Percentiles rank a stretch among this genome's conserved stretches.
Evolutionary conservation across 23 red algal genomes (phyloP).

Genomic region (Gracilaria gracilis): DNA sequence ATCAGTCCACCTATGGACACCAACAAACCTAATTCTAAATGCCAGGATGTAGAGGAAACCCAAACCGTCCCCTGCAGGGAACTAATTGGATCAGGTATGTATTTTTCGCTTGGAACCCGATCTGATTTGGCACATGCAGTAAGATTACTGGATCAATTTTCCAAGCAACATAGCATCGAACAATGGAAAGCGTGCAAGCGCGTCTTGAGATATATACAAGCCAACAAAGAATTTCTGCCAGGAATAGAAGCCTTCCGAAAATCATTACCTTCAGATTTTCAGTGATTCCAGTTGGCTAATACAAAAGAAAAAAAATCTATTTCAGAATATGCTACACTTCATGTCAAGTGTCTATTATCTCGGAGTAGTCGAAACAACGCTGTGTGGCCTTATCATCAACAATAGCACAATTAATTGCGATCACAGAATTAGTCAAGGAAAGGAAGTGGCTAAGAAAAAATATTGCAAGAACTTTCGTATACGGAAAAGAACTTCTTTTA

Average conservation of each 20-base stretch:
- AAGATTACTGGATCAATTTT: neutral
- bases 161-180: neutral
- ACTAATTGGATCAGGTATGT: neutral
- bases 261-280: neutral
- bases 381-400: neutral
- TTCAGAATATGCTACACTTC: neutral
- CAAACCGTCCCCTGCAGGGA: neutral
- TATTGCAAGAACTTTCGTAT: neutral
- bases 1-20: neutral
- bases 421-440: constrained; percentile 17
- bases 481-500: neutral
- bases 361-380: constrained; percentile 1
- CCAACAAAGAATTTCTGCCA: neutral
- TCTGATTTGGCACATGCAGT: neutral
- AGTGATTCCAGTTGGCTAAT: neutral
- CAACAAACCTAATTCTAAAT: neutral
- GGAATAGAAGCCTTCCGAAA: neutral
- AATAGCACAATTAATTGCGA: constrained; percentile 30
- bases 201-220: neutral
- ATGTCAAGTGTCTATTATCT: neutral
- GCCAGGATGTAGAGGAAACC: neutral
- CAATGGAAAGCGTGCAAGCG: constrained; percentile 8
- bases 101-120: constrained; percentile 13
- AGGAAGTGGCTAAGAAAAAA: constrained; percentile 2
- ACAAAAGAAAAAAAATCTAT: neutral